These are phyloP conservation scores for Fagopyrum tataricum DNA, from an alignment of 148 eudicot species.

Conservation along the genomic window DNA sequence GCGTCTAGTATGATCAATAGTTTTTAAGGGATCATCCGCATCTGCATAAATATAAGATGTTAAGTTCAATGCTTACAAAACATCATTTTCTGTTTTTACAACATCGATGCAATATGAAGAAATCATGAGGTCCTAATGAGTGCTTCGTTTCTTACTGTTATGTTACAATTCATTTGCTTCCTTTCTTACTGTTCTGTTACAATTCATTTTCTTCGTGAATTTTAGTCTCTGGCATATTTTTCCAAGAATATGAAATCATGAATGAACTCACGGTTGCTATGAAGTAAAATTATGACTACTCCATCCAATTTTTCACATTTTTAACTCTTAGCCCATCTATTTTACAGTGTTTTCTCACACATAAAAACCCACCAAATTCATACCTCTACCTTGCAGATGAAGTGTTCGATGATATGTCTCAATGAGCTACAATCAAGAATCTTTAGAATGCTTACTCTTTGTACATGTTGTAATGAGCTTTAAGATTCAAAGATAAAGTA, in stretches of 20 bases:
- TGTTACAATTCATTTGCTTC: not conserved
- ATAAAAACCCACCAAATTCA: not conserved
- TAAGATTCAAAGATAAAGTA: conserved; percentile 31
- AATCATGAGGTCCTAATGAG: no score
- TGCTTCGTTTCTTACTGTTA: not conserved
- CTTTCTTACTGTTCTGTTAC: no score
- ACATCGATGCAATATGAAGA: not conserved
- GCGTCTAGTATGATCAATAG: conserved; percentile 71
- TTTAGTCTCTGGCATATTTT: no score
- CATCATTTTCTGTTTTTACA: not conserved
- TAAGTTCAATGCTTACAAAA: not conserved
- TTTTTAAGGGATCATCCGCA: conserved; percentile 80
- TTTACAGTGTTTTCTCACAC: not conserved
- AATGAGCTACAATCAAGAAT: not conserved
- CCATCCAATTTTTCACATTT: not conserved
- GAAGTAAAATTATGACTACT: no score
- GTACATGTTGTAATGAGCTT: not conserved
- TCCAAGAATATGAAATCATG: no score
- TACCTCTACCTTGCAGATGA: not conserved
- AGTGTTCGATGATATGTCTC: not conserved
- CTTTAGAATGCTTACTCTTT: no score
- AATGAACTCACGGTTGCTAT: no score
- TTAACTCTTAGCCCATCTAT: not conserved
- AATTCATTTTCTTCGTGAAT: no score
- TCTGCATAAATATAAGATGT: conserved; percentile 36